Conservation (phyloP, 495 filamentous ascomycete species). For the Penicillium flavigenum region DNA sequence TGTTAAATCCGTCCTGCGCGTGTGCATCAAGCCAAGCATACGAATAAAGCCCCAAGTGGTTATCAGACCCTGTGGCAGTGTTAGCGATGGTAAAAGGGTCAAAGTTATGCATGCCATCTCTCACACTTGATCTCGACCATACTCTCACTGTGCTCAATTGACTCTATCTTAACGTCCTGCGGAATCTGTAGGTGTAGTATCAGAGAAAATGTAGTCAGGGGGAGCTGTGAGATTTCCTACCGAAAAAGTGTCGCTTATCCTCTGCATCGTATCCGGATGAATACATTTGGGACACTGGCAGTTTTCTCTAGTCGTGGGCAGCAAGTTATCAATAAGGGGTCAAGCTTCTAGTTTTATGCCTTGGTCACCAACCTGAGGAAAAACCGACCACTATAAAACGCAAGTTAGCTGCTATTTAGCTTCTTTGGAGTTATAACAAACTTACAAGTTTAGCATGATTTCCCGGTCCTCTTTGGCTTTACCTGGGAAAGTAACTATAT, state of each 20-base stretch:
- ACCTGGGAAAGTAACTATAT: background rate
- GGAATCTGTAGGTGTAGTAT: conserved; percentile 45
- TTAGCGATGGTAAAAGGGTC: conserved; percentile 20
- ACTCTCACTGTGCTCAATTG: conserved; percentile 15
- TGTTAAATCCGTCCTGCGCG: background rate
- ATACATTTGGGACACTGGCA: conserved; percentile 74
- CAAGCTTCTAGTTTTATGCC: background rate
- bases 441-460: conserved; percentile 1
- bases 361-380: conserved; percentile 23
- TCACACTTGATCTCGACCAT: conserved; percentile 34
- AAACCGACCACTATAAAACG: conserved; percentile 17
- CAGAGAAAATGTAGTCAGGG: background rate
- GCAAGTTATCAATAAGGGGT: background rate
- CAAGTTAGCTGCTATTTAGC: conserved; percentile 3
- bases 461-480: background rate
- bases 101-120: background rate
- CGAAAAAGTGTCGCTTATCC: conserved; percentile 67
- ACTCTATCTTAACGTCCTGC: conserved; percentile 44
- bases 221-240: conserved; percentile 36
- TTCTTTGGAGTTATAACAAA: background rate
- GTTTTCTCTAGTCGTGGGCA: conserved; percentile 61
- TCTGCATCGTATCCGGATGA: conserved; percentile 74
- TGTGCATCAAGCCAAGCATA: conserved; percentile 46
- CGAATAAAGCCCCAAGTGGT: conserved; percentile 56
- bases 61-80: conserved; percentile 40